phyloP scores from a whole-genome alignment of 805 yeast species.

The Candida stauntonica region DNA sequence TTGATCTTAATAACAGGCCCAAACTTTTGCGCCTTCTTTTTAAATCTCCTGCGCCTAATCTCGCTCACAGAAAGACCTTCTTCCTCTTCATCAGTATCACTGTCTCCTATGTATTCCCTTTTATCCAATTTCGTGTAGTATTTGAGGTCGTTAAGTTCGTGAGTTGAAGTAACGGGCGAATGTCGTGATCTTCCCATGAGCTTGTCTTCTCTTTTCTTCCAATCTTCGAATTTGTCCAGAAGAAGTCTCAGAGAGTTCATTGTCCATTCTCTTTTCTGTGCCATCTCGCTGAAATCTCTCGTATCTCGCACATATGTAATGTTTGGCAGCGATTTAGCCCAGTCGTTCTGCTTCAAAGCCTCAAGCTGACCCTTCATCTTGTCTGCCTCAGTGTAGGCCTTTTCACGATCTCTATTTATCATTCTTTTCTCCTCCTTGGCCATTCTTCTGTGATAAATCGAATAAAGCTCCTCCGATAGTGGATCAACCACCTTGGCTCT shows the following conservation, averaged over 20 bases:
- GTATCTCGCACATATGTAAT: slow-evolving; percentile 48
- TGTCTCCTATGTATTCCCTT: slow-evolving; percentile 23
- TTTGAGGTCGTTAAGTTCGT: slow-evolving; percentile 11
- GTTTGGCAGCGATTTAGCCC: slow-evolving; percentile 40
- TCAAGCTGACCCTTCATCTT: slow-evolving; percentile 37
- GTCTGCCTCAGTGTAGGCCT: slow-evolving; percentile 51
- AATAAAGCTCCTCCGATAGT: slow-evolving; percentile 39
- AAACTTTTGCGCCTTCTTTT: slow-evolving; percentile 11
- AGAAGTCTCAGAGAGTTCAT: slow-evolving; percentile 37
- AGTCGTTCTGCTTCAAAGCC: slow-evolving; percentile 40
- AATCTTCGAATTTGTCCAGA: slow-evolving; percentile 20
- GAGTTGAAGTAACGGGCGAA: neutral
- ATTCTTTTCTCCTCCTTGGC: slow-evolving; percentile 62
- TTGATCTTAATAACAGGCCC: slow-evolving; percentile 25
- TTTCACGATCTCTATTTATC: slow-evolving; percentile 46
- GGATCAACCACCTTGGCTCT: slow-evolving; percentile 34
- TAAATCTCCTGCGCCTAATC: slow-evolving; percentile 15
- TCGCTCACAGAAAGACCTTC: slow-evolving; percentile 15
- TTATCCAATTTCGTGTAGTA: slow-evolving; percentile 20
- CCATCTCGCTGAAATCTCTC: slow-evolving; percentile 44
- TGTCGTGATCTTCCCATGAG: slow-evolving; percentile 14
- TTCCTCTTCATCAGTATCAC: slow-evolving; percentile 29
- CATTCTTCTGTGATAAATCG: slow-evolving; percentile 50
- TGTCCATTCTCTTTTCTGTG: slow-evolving; percentile 48
- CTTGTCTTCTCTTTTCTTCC: slow-evolving; percentile 23